phyloP scores from a whole-genome alignment of 2,329 filamentous ascomycete genomes.

The Phaeophleospora eucalypticola region DNA sequence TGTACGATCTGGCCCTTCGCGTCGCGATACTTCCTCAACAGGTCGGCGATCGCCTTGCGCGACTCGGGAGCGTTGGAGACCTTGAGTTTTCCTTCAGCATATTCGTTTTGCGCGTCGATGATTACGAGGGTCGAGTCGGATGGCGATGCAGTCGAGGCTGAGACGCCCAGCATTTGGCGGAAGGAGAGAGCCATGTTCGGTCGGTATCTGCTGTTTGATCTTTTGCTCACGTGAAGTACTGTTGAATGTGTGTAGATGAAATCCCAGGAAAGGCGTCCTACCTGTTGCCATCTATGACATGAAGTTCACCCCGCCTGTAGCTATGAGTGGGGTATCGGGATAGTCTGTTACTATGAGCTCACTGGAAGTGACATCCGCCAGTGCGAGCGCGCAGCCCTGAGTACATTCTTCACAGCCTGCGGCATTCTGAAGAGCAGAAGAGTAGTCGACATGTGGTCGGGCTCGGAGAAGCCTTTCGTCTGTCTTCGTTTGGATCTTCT shows the following conservation, averaged over 20 bases:
- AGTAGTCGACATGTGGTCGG: too few species aligned
- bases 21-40: slow-evolving; percentile 59
- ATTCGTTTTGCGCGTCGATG: slow-evolving; percentile 69
- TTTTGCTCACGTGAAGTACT: too few species aligned
- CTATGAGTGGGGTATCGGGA: neutral
- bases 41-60: slow-evolving; percentile 52
- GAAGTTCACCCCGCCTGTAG: neutral
- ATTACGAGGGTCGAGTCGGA: slow-evolving; percentile 61
- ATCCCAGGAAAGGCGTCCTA: too few species aligned
- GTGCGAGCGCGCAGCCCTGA: neutral
- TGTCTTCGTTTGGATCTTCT: neutral
- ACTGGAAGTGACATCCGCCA: neutral
- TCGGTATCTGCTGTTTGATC: neutral
- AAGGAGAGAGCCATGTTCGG: slow-evolving; percentile 37
- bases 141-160: slow-evolving; percentile 53
- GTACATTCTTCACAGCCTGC: neutral
- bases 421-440: too few species aligned
- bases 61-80: slow-evolving; percentile 52
- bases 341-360: neutral
- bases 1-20: slow-evolving; percentile 56
- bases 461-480: too few species aligned
- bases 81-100: slow-evolving; percentile 55
- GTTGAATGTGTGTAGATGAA: too few species aligned
- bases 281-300: neutral
- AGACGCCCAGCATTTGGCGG: slow-evolving; percentile 52